A percentile compares a stretch with the other conserved stretches of the same genome.
Conservation (phyloP, 163 green algal genomes). For the Scenedesmus sp. region DNA sequence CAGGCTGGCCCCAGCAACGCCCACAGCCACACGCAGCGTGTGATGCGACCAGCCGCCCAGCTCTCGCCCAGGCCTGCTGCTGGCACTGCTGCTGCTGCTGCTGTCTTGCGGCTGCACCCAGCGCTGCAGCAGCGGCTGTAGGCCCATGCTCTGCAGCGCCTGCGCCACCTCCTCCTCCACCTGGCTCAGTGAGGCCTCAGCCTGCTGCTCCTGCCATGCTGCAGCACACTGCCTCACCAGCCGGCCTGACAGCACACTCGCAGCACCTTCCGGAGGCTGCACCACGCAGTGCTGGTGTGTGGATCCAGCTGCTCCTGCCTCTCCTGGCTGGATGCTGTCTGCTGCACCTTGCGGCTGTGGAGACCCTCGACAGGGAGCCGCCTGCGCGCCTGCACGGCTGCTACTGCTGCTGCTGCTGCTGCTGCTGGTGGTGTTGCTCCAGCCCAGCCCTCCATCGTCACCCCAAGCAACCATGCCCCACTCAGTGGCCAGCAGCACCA, state of each 20-base stretch:
- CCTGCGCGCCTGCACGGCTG: neutral
- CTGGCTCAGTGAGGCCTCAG: neutral
- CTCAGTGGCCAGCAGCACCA: conserved; percentile 9
- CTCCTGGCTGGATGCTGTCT: neutral
- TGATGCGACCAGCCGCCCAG: neutral
- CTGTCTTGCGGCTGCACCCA: neutral
- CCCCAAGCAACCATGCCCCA: conserved; percentile 17
- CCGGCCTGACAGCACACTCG: neutral
- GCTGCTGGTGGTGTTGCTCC: neutral
- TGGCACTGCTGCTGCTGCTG: neutral
- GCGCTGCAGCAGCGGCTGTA: conserved; percentile 15
- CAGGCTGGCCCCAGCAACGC: neutral
- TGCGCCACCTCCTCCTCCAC: conserved; percentile 11
- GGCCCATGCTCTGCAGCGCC: conserved; percentile 27
- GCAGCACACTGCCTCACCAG: conserved; percentile 20
- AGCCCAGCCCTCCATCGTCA: neutral
- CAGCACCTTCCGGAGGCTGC: neutral
- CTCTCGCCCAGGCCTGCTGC: neutral
- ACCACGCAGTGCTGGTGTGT: neutral
- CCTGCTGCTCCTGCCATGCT: conserved; percentile 31
- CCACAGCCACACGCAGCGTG: neutral
- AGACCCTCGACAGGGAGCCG: neutral
- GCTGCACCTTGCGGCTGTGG: neutral
- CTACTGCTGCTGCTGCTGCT: conserved; percentile 30
- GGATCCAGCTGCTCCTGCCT: neutral